A percentile compares a stretch with the other conserved stretches of the same genome.
Evolutionary conservation across 225 moss, liverwort and hornwort species (phyloP).

Genomic region (Anthoceros angustus): DNA sequence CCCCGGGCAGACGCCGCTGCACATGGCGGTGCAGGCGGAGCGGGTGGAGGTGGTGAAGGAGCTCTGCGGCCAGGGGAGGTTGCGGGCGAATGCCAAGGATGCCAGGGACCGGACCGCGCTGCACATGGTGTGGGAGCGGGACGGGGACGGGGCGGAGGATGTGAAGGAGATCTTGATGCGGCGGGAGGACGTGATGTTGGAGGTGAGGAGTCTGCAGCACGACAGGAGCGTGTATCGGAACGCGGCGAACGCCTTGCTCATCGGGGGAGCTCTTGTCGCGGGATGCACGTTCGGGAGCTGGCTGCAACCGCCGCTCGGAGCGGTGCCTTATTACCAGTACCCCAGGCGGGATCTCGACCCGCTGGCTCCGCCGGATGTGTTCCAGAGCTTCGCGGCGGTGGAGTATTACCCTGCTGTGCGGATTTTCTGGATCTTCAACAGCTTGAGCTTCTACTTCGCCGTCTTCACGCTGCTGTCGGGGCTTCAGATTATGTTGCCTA

Average conservation of each 20-base stretch:
- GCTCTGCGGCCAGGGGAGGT: background rate
- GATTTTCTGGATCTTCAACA: slow-evolving; percentile 2
- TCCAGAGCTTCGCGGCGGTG: background rate
- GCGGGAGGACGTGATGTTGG: background rate
- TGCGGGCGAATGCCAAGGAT: background rate
- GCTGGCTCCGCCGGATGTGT: slow-evolving; percentile 1
- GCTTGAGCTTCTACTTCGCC: background rate
- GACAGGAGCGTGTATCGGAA: background rate
- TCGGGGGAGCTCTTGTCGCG: background rate
- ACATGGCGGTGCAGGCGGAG: background rate
- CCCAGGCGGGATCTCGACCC: background rate
- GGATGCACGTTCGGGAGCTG: background rate
- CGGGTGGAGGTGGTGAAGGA: background rate
- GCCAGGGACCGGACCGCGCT: background rate
- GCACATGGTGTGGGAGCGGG: background rate
- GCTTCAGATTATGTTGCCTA: background rate
- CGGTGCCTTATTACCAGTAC: background rate
- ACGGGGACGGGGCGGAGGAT: background rate
- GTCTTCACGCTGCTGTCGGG: background rate
- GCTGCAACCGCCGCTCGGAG: background rate
- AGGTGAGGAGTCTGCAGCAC: background rate
- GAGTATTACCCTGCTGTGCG: background rate
- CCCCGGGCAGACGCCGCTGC: background rate
- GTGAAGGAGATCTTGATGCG: background rate
- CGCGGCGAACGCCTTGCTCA: background rate